These are phyloP conservation scores for Monilinia vaccinii-corymbosi DNA, from an alignment of 2,329 filamentous ascomycete species.

Conservation along the genomic window DNA sequence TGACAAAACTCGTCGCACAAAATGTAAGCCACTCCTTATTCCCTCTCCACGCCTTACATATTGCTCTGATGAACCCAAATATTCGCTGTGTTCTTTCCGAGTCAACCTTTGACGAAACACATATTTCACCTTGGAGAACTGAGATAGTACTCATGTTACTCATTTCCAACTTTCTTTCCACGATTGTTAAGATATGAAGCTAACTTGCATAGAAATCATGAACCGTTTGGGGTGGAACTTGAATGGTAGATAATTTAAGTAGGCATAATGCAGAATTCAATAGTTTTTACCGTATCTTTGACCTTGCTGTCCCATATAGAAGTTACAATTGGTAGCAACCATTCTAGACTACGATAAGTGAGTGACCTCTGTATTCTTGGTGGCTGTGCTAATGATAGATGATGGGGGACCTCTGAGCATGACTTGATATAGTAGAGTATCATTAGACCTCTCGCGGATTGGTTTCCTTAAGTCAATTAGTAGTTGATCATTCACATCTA, in stretches of 20 bases:
- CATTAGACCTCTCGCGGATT: no score
- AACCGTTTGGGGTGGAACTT: neutral
- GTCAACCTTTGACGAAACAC: slow-evolving; percentile 29
- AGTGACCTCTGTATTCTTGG: no score
- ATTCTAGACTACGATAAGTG: no score
- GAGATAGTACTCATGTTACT: slow-evolving; percentile 17
- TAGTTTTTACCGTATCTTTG: neutral
- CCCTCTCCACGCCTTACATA: neutral
- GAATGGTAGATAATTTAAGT: neutral
- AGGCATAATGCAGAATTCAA: neutral
- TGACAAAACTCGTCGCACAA: slow-evolving; percentile 12
- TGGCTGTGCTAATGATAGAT: no score
- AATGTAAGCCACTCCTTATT: neutral
- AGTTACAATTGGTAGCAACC: no score
- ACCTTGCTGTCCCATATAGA: neutral
- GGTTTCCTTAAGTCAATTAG: no score
- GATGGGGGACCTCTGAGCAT: no score
- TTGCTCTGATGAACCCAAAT: slow-evolving; percentile 30
- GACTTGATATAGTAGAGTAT: no score
- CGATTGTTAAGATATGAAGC: neutral
- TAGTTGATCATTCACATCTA: no score
- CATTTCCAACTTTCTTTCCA: neutral
- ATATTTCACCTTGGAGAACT: slow-evolving; percentile 35
- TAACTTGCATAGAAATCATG: neutral
- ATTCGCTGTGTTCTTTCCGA: slow-evolving; percentile 31